Evolutionary conservation across 1,139 yeast species (phyloP).

Genomic region (Suhomyces terraborum): DNA sequence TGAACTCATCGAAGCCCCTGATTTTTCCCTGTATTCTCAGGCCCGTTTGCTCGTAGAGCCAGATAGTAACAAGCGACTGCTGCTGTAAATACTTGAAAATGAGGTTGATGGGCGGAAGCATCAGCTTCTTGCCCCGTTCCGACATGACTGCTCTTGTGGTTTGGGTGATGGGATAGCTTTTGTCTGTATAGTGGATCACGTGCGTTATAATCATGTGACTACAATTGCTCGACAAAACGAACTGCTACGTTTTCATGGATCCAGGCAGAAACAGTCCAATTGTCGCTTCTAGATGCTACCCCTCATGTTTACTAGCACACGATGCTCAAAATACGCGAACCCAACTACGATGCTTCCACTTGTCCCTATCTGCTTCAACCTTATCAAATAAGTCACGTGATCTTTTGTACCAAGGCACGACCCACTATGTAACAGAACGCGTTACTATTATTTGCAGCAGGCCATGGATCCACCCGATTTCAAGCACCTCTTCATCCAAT

Average conservation of each 20-base stretch:
- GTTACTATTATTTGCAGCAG: conserved; percentile 1
- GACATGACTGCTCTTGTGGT: conserved; percentile 7
- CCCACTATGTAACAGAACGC: neutral
- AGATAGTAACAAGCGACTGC: conserved; percentile 74
- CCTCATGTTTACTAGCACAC: neutral
- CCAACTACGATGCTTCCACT: no score
- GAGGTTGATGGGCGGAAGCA: conserved; percentile 89
- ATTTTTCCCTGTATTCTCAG: conserved; percentile 81
- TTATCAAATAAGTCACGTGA: no score
- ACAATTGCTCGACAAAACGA: no score
- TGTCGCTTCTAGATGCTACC: neutral
- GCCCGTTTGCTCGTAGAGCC: conserved; percentile 86
- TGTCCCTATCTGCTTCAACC: no score
- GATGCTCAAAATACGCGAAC: no score
- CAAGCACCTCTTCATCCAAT: conserved; percentile 45
- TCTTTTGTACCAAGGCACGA: neutral
- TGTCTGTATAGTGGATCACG: no score
- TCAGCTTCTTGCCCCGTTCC: conserved; percentile 32
- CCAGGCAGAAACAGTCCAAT: no score
- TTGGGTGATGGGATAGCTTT: neutral
- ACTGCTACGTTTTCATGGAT: no score
- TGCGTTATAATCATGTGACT: no score
- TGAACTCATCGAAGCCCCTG: conserved; percentile 94
- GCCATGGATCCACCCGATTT: conserved; percentile 15
- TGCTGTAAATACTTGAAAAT: conserved; percentile 85